phyloP scores from a whole-genome alignment of 352 stramenopile genomes.

The Saprolegnia diclina region DNA sequence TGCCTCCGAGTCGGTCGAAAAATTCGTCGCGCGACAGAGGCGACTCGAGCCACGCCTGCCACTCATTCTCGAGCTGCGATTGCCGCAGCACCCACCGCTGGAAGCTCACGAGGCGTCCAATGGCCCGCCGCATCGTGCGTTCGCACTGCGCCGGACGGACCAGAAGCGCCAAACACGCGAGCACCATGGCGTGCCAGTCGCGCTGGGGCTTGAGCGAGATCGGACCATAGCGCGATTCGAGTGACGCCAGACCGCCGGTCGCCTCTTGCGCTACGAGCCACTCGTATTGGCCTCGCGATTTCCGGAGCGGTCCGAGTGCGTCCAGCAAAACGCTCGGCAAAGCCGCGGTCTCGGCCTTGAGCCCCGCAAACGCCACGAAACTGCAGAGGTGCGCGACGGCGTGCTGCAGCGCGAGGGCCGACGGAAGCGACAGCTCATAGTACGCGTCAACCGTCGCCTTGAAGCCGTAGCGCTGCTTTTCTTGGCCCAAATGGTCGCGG shows the following conservation, averaged over 20 bases:
- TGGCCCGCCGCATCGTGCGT: constrained; percentile 27
- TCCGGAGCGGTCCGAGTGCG: not conserved
- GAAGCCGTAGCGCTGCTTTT: constrained; percentile 54
- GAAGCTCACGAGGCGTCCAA: constrained; percentile 37
- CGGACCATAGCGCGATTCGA: constrained; percentile 4
- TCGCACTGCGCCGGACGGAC: not conserved
- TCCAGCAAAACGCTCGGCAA: not conserved
- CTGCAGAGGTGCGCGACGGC: constrained; percentile 4
- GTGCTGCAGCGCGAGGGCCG: not conserved
- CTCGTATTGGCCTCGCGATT: not conserved
- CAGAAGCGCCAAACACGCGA: not conserved
- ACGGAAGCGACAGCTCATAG: constrained; percentile 8
- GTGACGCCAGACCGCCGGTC: not conserved
- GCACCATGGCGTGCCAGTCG: not conserved
- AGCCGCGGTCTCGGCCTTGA: not conserved
- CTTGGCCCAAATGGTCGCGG: constrained; percentile 33
- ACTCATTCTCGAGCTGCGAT: constrained; percentile 62
- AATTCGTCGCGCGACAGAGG: constrained; percentile 39
- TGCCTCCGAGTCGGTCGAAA: constrained; percentile 47
- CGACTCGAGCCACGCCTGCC: constrained; percentile 44
- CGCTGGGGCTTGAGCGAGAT: not conserved
- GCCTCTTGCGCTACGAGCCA: not conserved
- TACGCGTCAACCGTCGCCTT: constrained; percentile 52
- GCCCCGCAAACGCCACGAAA: not conserved
- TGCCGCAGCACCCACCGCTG: constrained; percentile 62